Conservation (phyloP, 2,329 filamentous ascomycete species). For the Phoma herbarum region DNA sequence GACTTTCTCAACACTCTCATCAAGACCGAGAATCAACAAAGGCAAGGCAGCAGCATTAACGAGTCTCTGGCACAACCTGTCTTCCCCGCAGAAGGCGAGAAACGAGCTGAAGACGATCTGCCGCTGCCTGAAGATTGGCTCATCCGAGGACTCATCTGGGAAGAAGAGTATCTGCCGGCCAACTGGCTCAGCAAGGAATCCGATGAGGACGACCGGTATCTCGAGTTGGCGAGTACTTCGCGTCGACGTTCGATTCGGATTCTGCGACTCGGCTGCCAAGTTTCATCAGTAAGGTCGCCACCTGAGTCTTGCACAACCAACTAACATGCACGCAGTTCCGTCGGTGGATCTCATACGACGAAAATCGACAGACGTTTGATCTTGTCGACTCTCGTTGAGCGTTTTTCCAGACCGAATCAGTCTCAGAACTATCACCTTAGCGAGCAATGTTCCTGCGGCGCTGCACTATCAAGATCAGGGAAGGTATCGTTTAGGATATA, state of each 20-base stretch:
- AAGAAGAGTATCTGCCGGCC: conserved; percentile 65
- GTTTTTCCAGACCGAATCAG: too few relatives aligned
- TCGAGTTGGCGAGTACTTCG: conserved; percentile 68
- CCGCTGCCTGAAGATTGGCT: conserved; percentile 75
- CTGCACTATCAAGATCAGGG: too few relatives aligned
- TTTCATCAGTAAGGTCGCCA: conserved; percentile 49
- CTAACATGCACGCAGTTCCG: conserved; percentile 25
- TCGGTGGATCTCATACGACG: conserved; percentile 45
- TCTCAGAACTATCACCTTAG: too few relatives aligned
- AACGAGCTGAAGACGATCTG: conserved; percentile 51
- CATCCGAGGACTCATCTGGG: conserved; percentile 70
- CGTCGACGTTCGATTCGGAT: conserved; percentile 67
- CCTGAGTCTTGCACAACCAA: not conserved
- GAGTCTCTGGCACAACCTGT: conserved; percentile 34
- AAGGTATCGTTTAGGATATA: too few relatives aligned
- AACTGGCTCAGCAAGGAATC: conserved; percentile 69
- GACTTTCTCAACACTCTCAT: conserved; percentile 64
- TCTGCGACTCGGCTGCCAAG: conserved; percentile 64
- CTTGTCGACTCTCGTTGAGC: too few relatives aligned
- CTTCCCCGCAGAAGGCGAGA: conserved; percentile 57
- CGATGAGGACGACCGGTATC: conserved; percentile 73
- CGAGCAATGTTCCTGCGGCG: too few relatives aligned
- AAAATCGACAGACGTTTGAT: conserved; percentile 38
- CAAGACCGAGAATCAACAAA: conserved; percentile 44
- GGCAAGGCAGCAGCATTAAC: conserved; percentile 42